phyloP scores from a whole-genome alignment of 371 early-diverging fungal genomes.

The Zychaea mexicana region DNA sequence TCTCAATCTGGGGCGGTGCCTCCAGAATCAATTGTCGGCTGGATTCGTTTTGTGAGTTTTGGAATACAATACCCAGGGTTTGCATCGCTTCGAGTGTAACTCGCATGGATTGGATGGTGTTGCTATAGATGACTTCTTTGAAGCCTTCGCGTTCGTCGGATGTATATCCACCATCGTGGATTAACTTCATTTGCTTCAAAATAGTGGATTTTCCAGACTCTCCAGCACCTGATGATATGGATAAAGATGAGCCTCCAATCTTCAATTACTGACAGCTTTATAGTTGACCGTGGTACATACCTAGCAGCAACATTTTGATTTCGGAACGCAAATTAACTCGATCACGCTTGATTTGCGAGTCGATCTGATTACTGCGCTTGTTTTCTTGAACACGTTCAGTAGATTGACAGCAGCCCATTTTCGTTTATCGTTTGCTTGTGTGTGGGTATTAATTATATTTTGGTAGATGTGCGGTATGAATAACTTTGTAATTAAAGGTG shows the following conservation, averaged over 20 bases:
- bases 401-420: conserved; percentile 93
- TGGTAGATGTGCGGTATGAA: background rate
- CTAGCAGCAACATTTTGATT: conserved; percentile 94
- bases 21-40: conserved; percentile 61
- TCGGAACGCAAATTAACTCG: conserved; percentile 78
- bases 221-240: conserved; percentile 76
- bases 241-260: background rate
- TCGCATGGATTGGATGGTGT: conserved; percentile 90
- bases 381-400: conserved; percentile 84
- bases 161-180: conserved; percentile 92
- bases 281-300: no score
- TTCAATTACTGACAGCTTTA: no score
- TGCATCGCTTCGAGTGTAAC: conserved; percentile 90
- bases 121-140: conserved; percentile 89
- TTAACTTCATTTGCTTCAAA: conserved; percentile 95
- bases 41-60: conserved; percentile 65
- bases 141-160: conserved; percentile 84
- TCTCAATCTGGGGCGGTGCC: conserved; percentile 68
- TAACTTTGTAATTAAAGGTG: no score
- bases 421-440: background rate
- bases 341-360: conserved; percentile 84
- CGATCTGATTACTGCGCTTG: conserved; percentile 87
- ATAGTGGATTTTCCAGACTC: conserved; percentile 98
- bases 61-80: conserved; percentile 65
- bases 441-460: no score